phyloP scores from a whole-genome alignment of 192 early-diverging fungal genomes.

The Rhizoclosmatium sp. region DNA sequence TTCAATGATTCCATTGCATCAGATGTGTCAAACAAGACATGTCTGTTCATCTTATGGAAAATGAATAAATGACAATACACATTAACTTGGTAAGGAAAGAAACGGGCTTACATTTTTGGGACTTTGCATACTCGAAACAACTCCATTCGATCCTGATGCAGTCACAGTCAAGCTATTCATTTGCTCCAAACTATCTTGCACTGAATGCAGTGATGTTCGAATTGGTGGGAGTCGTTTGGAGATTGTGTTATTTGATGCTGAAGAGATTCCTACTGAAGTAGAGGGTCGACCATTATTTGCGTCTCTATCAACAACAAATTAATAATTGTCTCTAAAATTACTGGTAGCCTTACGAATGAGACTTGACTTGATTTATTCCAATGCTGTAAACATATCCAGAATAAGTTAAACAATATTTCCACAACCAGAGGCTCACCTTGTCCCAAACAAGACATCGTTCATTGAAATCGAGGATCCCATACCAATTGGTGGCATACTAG shows the following conservation, averaged over 20 bases:
- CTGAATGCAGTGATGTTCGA: background rate
- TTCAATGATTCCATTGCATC: conserved; percentile 1
- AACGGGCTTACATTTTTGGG: conserved; percentile 15
- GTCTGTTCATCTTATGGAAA: conserved; percentile 9
- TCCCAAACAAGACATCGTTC: conserved; percentile 52
- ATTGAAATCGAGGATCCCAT: conserved; percentile 6
- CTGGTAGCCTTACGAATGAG: background rate
- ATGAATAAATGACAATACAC: background rate
- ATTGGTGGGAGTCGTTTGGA: conserved; percentile 22
- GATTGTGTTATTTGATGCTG: background rate
- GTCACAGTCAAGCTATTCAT: background rate
- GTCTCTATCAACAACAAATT: background rate
- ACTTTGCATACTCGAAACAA: background rate
- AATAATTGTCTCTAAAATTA: background rate
- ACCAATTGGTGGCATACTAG: conserved; percentile 20
- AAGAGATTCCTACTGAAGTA: conserved; percentile 4
- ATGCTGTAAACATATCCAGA: background rate
- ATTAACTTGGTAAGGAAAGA: background rate
- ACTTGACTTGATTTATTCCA: conserved; percentile 9
- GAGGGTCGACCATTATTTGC: conserved; percentile 8
- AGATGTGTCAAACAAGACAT: conserved; percentile 23
- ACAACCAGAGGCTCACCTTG: conserved; percentile 32
- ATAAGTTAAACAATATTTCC: background rate
- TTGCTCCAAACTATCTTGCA: background rate
- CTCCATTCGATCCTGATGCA: background rate